Evolutionary conservation across 2,329 filamentous ascomycete species (phyloP), one percentile per base, ranked within the genome.

Genomic region (Venturia oleaginea): DNA sequence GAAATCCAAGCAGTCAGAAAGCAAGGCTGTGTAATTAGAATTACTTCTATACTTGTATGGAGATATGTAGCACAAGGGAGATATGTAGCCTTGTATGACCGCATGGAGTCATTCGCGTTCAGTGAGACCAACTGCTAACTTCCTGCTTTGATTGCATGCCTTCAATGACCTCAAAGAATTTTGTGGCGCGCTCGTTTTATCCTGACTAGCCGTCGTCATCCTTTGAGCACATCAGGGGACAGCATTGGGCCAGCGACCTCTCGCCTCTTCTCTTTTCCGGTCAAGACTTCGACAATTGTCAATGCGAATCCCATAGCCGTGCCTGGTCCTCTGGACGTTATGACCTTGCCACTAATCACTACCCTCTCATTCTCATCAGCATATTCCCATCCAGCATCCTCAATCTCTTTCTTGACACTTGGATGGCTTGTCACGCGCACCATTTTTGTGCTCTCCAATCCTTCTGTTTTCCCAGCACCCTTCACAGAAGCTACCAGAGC

Each of bases 231-330:
- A 34, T 57, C 51, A n/a, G 51, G 51, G 27, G 51, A 60, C n/a
- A 83, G 74, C 71, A 80, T 77, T 55, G 82, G 76, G 34, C 77
- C 77, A 34, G 81, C 75, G 59, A 82, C 77, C 10, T 79, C 80
- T 34, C 81, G 79, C 63, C 77, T 76, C 70, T 77, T 81, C 74
- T 77, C 78, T 64, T 72, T 75, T 27, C 78, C 77, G 43, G 65
- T 68, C 13, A 77, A 42, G 24, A 62, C 5, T 66, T 77, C 76
- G 1, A 76, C 74, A 65, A 77, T 75, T 5, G 70, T 73, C n/a
- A 77, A 68, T 10, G 74, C 68, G 61, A 76, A 77, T 11, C 71
- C 62, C 66, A 77, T 62, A 13, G 75, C 75, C 15, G 75, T 77
- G 1, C 76, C 76, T 7, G 76, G 74, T 62, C 74, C 75, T 54